Evolutionary conservation across 768 basidiomycete species (phyloP).

Genomic region (Suillus subluteus): DNA sequence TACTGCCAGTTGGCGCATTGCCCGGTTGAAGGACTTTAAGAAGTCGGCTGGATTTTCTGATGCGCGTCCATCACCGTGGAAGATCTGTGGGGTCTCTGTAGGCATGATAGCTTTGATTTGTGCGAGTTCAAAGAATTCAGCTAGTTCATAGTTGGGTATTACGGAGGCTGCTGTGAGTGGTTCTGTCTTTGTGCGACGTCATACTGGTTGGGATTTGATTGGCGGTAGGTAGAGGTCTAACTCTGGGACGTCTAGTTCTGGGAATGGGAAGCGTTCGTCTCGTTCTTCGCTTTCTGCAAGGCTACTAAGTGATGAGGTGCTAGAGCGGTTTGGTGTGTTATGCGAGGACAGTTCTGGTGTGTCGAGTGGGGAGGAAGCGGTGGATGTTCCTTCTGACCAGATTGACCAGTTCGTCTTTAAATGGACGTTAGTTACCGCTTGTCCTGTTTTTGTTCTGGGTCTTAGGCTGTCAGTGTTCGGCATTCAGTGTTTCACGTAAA

Average conservation of each 20-base stretch:
- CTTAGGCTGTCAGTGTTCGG: not conserved
- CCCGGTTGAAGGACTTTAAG: too few species aligned
- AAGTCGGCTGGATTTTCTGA: not conserved
- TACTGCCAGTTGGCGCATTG: too few species aligned
- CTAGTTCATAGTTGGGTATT: not conserved
- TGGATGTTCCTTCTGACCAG: too few species aligned
- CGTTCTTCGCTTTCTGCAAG: not conserved
- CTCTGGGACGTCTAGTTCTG: not conserved
- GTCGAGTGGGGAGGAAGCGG: too few species aligned
- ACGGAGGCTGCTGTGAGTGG: too few species aligned
- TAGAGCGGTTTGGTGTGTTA: not conserved
- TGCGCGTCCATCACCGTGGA: not conserved
- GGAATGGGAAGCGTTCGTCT: not conserved
- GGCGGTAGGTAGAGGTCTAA: not conserved
- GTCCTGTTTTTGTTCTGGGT: not conserved
- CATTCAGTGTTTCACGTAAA: not conserved
- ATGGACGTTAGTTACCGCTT: not conserved
- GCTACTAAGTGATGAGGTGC: not conserved
- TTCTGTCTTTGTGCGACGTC: too few species aligned
- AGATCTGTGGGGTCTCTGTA: not conserved
- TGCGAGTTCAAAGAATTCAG: not conserved
- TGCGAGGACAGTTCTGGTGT: too few species aligned
- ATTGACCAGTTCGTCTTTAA: not conserved
- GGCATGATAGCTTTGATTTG: not conserved
- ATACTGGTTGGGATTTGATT: too few species aligned